These are phyloP conservation scores for Globisporangium yorkense DNA, from an alignment of 352 stramenopile genomes.

Conservation along the genomic window DNA sequence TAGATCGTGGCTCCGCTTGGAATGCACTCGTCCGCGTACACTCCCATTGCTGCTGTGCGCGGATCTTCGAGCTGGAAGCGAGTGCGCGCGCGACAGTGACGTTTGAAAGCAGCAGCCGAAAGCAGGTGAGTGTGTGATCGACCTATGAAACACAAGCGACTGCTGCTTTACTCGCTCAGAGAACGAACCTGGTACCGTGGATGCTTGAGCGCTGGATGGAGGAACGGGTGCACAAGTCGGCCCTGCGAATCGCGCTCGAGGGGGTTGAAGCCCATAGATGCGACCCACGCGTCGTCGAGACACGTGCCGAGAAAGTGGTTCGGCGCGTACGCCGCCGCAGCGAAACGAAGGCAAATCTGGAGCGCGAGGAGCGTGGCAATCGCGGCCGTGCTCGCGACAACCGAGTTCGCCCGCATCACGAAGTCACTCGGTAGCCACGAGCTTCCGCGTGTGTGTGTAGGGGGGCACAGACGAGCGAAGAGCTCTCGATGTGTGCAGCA, in stretches of 20 bases:
- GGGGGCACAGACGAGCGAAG: too few species aligned
- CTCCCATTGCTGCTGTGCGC: neutral
- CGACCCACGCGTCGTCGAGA: constrained; percentile 30
- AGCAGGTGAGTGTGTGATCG: neutral
- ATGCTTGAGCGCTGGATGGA: constrained; percentile 28
- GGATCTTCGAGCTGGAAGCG: constrained; percentile 1
- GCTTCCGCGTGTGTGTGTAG: too few species aligned
- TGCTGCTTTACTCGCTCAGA: too few species aligned
- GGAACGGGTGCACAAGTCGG: constrained; percentile 30
- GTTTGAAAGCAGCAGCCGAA: too few species aligned
- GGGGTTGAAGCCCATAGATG: constrained; percentile 15
- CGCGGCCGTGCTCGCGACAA: too few species aligned
- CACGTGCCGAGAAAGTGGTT: constrained; percentile 50
- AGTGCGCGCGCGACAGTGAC: constrained; percentile 7
- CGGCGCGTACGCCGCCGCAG: constrained; percentile 4
- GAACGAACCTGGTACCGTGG: constrained; percentile 22
- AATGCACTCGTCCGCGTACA: constrained; percentile 6
- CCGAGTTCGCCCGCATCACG: too few species aligned
- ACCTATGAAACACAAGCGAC: too few species aligned
- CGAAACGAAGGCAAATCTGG: too few species aligned
- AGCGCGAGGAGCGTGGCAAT: too few species aligned
- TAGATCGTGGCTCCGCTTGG: constrained; percentile 1
- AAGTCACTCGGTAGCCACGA: too few species aligned
- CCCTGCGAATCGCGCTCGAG: constrained; percentile 20
- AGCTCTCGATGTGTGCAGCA: too few species aligned